These are phyloP conservation scores for Neofusicoccum sp. DNA, from an alignment of 2,329 filamentous ascomycete genomes.

Conservation along the genomic window DNA sequence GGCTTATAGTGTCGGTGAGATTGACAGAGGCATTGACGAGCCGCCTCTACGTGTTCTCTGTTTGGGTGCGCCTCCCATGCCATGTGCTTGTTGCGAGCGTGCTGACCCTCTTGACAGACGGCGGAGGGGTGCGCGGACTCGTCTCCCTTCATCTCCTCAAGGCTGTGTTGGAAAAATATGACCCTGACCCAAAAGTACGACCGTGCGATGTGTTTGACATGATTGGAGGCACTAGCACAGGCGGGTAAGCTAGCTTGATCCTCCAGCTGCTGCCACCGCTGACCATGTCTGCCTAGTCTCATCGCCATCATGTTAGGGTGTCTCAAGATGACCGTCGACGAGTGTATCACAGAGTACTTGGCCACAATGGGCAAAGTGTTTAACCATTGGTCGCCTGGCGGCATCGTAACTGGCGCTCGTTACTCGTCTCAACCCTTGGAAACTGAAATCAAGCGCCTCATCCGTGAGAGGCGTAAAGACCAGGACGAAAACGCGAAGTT, in stretches of 20 bases:
- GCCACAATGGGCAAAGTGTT: slow-evolving; percentile 25
- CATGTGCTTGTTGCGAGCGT: neutral
- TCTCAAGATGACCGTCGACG: slow-evolving; percentile 25
- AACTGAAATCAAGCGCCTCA: slow-evolving; percentile 17
- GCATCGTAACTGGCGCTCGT: slow-evolving; percentile 4
- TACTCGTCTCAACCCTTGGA: slow-evolving; percentile 23
- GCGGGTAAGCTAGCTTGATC: neutral
- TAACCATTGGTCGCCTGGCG: slow-evolving; percentile 7
- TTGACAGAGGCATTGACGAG: neutral
- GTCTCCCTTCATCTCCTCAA: neutral
- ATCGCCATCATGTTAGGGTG: slow-evolving; percentile 30
- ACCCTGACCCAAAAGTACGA: neutral
- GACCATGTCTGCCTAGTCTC: neutral
- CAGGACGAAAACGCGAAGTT: slow-evolving; percentile 7
- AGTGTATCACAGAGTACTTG: slow-evolving; percentile 23
- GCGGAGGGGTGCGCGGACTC: neutral
- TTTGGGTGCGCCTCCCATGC: neutral
- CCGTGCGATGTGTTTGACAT: slow-evolving; percentile 4
- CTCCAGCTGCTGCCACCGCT: no score
- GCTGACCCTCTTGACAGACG: neutral
- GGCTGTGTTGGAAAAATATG: neutral
- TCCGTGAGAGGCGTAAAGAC: neutral
- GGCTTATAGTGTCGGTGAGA: neutral
- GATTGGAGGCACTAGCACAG: neutral
- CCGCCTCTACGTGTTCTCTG: neutral